Evolutionary conservation across 495 filamentous ascomycete genomes (phyloP), one percentile per base, ranked within the genome.

Genomic region (Podospora bellae-mahoneyi): DNA sequence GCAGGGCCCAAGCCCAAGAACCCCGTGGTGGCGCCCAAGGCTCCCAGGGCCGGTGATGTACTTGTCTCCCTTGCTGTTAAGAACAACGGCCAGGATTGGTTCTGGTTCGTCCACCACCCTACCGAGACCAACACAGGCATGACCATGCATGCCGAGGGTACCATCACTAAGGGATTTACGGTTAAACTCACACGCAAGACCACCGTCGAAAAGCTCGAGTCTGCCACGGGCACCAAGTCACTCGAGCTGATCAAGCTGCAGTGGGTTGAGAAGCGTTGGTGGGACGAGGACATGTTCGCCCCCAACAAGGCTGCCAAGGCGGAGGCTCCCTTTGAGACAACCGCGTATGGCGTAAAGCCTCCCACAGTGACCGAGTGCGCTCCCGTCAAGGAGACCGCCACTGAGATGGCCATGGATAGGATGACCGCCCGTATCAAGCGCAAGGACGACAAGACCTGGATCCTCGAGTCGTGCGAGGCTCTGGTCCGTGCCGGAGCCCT

Each of bases 361-460:
- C 39, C 39, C 39, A 48, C 39, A 13, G 39, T 48, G 6, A 48
- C 39, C 5, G 39, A 48, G 39, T 48, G 39, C 2, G 39, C 39
- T 10, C 39, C 39, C 39, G 39, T 48, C 39, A 48, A 48, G 39
- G 39, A 48, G 39, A 48, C 6, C 39, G 39, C 39, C 9, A 16
- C 39, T 10, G 39, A 19, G 39, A 39, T 59, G 44, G 58, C 20
- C 10, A 23, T 62, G 30, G 48, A 65, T 65, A 48, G 39, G 9
- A 3, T 48, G 39, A 10, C 39, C 39, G 39, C 39, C 39, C 39
- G 15, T 13, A 48, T 48, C 39, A 64, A 69, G 23, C 44, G 68
- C 4, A 69, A 69, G 39, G 39, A 48, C 59, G 65, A 64, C 59
- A 63, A 69, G 67, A 69, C 67, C 4, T 69, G 68, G 68, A 28